Conservation (phyloP, 345 rosid genomes). For the Brassica incana region DNA sequence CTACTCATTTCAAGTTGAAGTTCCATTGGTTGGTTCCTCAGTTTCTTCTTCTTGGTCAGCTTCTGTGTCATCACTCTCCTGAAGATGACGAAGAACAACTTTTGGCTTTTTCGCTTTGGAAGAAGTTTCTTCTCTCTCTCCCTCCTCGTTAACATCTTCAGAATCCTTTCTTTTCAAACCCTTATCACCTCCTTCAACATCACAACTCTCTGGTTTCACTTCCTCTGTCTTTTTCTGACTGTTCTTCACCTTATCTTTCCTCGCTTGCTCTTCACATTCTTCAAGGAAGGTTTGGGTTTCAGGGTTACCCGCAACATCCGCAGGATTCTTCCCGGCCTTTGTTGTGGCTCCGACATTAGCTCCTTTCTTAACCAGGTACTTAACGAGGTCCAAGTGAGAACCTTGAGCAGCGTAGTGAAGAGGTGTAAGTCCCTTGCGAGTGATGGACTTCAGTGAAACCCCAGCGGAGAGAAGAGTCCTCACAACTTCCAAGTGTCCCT, state of each 20-base stretch:
- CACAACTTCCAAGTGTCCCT: constrained; percentile 84
- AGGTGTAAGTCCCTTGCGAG: constrained; percentile 86
- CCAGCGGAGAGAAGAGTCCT: constrained; percentile 61
- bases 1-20: constrained; percentile 10
- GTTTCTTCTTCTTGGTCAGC: constrained; percentile 40
- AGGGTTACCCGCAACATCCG: constrained; percentile 63
- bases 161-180: constrained; percentile 36
- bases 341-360: constrained; percentile 61
- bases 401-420: constrained; percentile 95
- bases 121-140: constrained; percentile 46
- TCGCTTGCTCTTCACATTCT: constrained; percentile 53
- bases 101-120: constrained; percentile 57
- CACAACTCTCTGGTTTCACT: constrained; percentile 40
- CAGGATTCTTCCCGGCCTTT: constrained; percentile 79
- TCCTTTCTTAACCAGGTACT: constrained; percentile 76
- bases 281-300: constrained; percentile 58
- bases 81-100: constrained; percentile 68
- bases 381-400: constrained; percentile 72
- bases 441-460: constrained; percentile 64
- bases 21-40: constrained; percentile 23
- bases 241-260: constrained; percentile 29
- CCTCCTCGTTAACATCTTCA: constrained; percentile 43
- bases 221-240: constrained; percentile 39
- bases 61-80: constrained; percentile 61
- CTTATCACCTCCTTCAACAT: constrained; percentile 32